A percentile compares a stretch with the other conserved stretches of the same genome.
phyloP scores from a whole-genome alignment of 192 early-diverging fungal genomes.

The Rhizoclosmatium globosum region DNA sequence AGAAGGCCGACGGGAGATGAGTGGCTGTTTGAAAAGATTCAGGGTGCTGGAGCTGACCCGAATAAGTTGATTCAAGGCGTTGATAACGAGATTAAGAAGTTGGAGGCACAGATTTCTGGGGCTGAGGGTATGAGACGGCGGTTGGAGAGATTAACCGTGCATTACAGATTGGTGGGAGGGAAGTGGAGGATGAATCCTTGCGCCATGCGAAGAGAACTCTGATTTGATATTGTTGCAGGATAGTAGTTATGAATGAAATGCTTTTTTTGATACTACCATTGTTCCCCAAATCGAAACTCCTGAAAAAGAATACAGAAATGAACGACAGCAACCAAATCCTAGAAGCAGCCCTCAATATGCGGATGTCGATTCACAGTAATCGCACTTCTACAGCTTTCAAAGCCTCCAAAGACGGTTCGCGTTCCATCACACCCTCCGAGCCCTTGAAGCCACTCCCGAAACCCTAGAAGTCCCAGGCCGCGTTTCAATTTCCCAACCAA shows the following conservation, averaged over 20 bases:
- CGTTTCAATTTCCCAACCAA: neutral
- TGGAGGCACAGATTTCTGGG: constrained; percentile 49
- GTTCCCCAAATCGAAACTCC: neutral
- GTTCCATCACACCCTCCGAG: neutral
- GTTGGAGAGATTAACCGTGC: constrained; percentile 56
- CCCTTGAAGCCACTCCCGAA: neutral
- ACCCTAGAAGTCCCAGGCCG: neutral
- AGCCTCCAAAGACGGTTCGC: neutral
- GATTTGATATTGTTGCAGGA: constrained; percentile 35
- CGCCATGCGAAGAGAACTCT: constrained; percentile 59
- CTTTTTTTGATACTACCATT: neutral
- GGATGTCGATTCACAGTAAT: too few relatives aligned
- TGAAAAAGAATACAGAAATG: too few relatives aligned
- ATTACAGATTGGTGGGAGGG: constrained; percentile 38
- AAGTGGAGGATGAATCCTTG: constrained; percentile 40
- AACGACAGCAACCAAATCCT: too few relatives aligned
- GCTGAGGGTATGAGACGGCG: constrained; percentile 46
- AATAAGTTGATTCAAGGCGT: constrained; percentile 42
- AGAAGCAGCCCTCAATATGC: too few relatives aligned
- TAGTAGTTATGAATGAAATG: neutral
- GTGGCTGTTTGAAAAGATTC: constrained; percentile 55
- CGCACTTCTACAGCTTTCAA: neutral
- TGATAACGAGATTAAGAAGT: constrained; percentile 49
- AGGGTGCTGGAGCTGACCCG: constrained; percentile 32
- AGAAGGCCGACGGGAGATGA: constrained; percentile 46